phyloP scores from a whole-genome alignment of 768 basidiomycete species.

The Psilocybe sp. region DNA sequence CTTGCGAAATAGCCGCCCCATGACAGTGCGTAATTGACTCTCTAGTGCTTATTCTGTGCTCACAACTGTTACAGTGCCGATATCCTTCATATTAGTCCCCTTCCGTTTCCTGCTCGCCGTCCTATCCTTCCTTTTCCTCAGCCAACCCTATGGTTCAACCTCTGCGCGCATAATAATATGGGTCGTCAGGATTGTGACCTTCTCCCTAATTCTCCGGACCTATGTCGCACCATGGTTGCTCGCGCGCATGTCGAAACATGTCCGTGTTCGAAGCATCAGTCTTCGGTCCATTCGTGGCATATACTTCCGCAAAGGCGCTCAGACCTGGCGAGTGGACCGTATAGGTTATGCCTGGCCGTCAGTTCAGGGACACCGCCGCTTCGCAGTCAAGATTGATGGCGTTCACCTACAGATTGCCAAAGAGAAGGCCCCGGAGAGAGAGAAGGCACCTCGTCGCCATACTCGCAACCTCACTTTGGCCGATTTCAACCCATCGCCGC shows the following conservation, averaged over 20 bases:
- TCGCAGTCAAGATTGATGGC: conserved; percentile 65
- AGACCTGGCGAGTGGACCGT: conserved; percentile 64
- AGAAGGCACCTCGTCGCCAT: conserved; percentile 26
- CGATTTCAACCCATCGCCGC: conserved; percentile 43
- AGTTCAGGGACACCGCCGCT: conserved; percentile 46
- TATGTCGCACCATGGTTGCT: conserved; percentile 68
- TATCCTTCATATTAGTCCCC: conserved; percentile 9
- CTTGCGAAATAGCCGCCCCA: conserved; percentile 1
- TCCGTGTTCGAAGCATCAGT: conserved; percentile 73
- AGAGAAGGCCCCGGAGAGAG: conserved; percentile 19
- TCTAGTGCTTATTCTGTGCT: neutral
- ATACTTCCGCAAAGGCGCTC: conserved; percentile 55
- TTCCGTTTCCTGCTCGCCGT: conserved; percentile 9
- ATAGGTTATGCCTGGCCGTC: conserved; percentile 60
- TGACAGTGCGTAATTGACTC: neutral
- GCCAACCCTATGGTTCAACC: conserved; percentile 27
- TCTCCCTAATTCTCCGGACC: conserved; percentile 60
- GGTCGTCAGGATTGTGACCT: conserved; percentile 46
- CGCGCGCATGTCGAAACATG: conserved; percentile 53
- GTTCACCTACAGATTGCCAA: conserved; percentile 50
- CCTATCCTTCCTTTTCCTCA: conserved; percentile 26
- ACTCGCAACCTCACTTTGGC: conserved; percentile 44
- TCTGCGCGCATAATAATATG: conserved; percentile 45
- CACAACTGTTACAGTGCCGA: conserved; percentile 8
- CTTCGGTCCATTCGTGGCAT: conserved; percentile 76